Percentiles rank a stretch among this genome's conserved stretches.
Conservation (phyloP, 2,329 filamentous ascomycete species). For the Torrubiellomyces zombiae region DNA sequence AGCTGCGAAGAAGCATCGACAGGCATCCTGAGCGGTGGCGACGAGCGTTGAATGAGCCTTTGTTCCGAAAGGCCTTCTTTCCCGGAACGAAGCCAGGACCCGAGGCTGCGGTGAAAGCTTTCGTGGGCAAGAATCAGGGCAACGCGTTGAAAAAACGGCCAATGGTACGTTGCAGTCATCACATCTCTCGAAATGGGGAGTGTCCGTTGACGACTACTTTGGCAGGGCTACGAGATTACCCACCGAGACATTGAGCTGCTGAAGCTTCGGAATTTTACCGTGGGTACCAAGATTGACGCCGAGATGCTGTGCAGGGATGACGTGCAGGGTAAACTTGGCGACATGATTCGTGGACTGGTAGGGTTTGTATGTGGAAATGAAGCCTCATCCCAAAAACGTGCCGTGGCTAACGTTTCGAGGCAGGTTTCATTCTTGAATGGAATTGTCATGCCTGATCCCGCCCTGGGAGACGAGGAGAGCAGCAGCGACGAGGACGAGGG, state of each 20-base stretch:
- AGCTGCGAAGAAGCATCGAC: slow-evolving; percentile 61
- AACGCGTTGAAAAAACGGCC: slow-evolving; percentile 73
- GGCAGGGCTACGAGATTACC: slow-evolving; percentile 54
- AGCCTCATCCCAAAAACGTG: neutral
- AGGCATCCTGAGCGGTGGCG: slow-evolving; percentile 54
- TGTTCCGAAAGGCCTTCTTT: slow-evolving; percentile 49
- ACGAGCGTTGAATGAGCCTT: slow-evolving; percentile 41
- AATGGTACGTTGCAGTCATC: slow-evolving; percentile 39
- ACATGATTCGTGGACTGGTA: slow-evolving; percentile 50
- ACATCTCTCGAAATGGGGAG: neutral
- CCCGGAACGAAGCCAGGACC: slow-evolving; percentile 16
- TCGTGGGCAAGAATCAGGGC: slow-evolving; percentile 51
- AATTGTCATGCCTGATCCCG: slow-evolving; percentile 55
- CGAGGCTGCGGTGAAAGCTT: slow-evolving; percentile 49
- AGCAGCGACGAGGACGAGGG: slow-evolving; percentile 17
- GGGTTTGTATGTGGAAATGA: slow-evolving; percentile 46
- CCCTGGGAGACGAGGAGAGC: slow-evolving; percentile 23
- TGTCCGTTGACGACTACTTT: no score
- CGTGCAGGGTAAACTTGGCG: slow-evolving; percentile 47
- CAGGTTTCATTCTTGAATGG: slow-evolving; percentile 59
- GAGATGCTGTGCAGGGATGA: slow-evolving; percentile 42
- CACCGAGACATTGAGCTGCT: slow-evolving; percentile 69
- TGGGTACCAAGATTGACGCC: slow-evolving; percentile 51
- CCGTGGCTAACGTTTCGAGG: neutral
- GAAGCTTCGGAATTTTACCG: slow-evolving; percentile 63